Base-by-base conservation (phyloP, 2,329 filamentous ascomycete species). In the Pseudogymnoascus sp. region DNA sequence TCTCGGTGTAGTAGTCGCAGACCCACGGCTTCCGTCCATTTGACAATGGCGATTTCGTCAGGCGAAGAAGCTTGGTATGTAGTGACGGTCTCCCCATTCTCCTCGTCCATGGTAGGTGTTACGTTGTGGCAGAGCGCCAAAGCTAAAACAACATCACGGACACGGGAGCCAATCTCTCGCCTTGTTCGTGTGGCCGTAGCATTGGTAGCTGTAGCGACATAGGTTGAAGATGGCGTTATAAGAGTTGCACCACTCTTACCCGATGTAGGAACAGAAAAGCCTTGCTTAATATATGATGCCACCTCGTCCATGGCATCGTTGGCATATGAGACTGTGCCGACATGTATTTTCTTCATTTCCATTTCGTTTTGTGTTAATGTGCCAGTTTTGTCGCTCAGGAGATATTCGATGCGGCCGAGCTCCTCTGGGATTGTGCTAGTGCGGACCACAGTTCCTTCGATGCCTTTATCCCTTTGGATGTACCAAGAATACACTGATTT, bases 241-340 rank as follows among this genome's bases (percentile, higher is more conserved):
- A 95, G 79, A 21, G 77, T 72, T 6, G 74, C 74, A 9, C 76
- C 76, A n/a, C 77, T 74, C 9, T 75, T 72, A 6, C 76, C 71
- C 0, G 78, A 78, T 5, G 77, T 74, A 39, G 78, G 77, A 40
- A 80, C 72, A 10, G 86, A 81, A 69, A 97, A 96, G 5, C 88
- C 90, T 73, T 97, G 92, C 65, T 83, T 86, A 59, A 99, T 83
- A 72, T 96, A 97, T 0, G 89, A 83, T 10, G 85, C 79, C 10
- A 99, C 94, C 76, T 99, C 95, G 68, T 97, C 94, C 94, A 99
- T 99, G 8, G 94, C 93, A 72, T 99, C 94, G 68, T 96, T 96
- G 35, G 93, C 94, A 71, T 99, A 99, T 1, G 93, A 97, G 1
- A 97, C 94, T 8, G 94, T 99, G 8, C 95, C 94, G 60, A 99